Evolutionary conservation across 176 grass and related monocot species (phyloP), one percentile per base, ranked within the genome.

Genomic region (Oryza officinalis): DNA sequence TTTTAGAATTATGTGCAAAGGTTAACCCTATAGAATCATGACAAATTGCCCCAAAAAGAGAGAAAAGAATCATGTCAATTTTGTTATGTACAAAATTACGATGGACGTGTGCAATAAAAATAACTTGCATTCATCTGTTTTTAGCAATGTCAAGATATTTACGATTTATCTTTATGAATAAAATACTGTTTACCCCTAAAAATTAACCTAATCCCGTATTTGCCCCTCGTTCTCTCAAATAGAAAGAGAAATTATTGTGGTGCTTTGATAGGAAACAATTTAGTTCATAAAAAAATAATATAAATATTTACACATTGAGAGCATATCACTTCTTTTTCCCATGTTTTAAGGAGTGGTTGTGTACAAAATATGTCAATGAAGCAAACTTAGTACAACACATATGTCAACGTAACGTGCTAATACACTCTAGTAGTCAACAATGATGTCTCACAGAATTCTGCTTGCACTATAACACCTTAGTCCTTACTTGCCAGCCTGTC

Each of bases 401-500:
- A 14, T 57, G 52, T 57, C 18, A 65, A 63, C 12, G 41, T 52
- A 50, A 3, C 23, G 30, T 37, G 11, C 3, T 40, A 75, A 63
- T 69, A 54, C 41, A 54, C 23, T 23, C 27, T 33, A 70, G 64
- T n/a, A 23, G 40, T 37, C 28, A 28, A 30, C 38, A 28, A 23
- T 38, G 32, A 23, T 18, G 54, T 40, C 41, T 59, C n/a, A 22
- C 28, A 54, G 64, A 65, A 10, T 76, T 81, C 38, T 67, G 81
- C 2, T 87, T 80, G 76, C 50, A 30, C 10, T 67, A 78, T 68
- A 47, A 49, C 49, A 76, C 38, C 10, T 31, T 38, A 67, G 46
- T 63, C 8, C 35, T 69, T 32, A 17, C 46, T 74, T 80, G 76
- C 33, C 69, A 80, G 32, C 61, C 69, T 80, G 66, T 84, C 46